Conservation (phyloP, 2,329 filamentous ascomycete species). For the Calonectria honghensis region DNA sequence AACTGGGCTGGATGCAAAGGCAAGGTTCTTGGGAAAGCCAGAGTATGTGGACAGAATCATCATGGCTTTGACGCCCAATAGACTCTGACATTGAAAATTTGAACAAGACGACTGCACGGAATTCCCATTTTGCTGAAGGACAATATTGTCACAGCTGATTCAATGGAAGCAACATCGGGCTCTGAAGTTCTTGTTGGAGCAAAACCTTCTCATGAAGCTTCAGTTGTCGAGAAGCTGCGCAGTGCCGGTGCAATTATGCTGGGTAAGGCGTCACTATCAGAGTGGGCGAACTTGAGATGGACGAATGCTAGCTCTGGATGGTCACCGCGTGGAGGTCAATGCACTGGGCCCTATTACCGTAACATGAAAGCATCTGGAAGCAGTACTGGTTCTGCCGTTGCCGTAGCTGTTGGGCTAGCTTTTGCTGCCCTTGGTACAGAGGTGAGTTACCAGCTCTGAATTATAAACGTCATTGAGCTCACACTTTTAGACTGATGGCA, state of each 20-base stretch:
- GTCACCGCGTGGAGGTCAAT: not conserved
- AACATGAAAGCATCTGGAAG: slow-evolving; percentile 3
- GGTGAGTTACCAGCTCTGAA: not conserved
- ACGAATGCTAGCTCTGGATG: not conserved
- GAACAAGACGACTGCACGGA: not conserved
- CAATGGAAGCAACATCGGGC: not conserved
- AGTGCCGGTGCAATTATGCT: not conserved
- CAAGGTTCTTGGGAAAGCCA: not conserved
- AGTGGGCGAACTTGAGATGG: not conserved
- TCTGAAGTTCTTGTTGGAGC: not conserved
- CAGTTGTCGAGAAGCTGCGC: not conserved
- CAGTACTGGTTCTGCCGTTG: not conserved
- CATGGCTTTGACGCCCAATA: not conserved
- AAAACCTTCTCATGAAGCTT: not conserved
- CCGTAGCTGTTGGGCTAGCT: not conserved
- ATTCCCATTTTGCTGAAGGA: not conserved
- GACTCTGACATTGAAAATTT: not conserved
- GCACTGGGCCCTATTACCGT: not conserved
- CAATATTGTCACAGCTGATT: not conserved
- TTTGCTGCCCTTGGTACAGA: not conserved
- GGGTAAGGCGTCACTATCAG: not conserved
- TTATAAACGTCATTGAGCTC: not conserved
- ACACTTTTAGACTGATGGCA: not conserved
- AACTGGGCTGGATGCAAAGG: not conserved
- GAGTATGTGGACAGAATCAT: not conserved